Evolutionary conservation across 345 rosid genomes (phyloP).

Genomic region (Gossypium bickii): DNA sequence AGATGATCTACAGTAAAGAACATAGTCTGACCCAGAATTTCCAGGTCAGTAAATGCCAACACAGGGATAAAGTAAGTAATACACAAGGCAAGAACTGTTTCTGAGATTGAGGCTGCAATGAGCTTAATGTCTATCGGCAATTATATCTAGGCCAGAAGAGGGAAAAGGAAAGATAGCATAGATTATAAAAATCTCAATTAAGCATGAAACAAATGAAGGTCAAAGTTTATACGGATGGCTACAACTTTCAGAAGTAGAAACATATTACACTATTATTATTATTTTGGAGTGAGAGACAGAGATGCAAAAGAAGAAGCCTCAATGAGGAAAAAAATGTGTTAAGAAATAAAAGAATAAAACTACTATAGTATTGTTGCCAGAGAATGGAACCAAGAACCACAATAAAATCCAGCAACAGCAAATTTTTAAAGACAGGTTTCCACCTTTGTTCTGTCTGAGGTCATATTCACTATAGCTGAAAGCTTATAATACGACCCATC

Average conservation of each 20-base stretch:
- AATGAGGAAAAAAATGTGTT: not conserved
- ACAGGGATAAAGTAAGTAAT: not conserved
- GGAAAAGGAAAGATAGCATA: not conserved
- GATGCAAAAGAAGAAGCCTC: not conserved
- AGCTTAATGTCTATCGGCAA: not conserved
- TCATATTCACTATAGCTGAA: conserved; percentile 78
- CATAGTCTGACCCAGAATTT: not conserved
- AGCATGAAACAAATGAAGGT: not conserved
- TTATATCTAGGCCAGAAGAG: not conserved
- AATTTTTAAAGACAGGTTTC: not conserved
- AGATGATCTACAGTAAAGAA: not conserved
- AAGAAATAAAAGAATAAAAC: not conserved
- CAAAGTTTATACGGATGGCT: not conserved
- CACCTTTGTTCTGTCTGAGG: conserved; percentile 97
- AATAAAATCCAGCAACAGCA: not conserved
- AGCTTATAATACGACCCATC: conserved; percentile 85
- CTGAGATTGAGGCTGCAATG: not conserved
- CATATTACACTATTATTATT: not conserved
- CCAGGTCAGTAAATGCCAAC: not conserved
- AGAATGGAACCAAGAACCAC: not conserved
- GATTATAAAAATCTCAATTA: not conserved
- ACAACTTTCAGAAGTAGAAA: not conserved
- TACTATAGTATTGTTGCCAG: not conserved
- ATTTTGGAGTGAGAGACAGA: not conserved
- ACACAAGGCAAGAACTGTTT: not conserved